Evolutionary conservation across 345 rosid genomes (phyloP).

Genomic region (Brassica rapa): DNA sequence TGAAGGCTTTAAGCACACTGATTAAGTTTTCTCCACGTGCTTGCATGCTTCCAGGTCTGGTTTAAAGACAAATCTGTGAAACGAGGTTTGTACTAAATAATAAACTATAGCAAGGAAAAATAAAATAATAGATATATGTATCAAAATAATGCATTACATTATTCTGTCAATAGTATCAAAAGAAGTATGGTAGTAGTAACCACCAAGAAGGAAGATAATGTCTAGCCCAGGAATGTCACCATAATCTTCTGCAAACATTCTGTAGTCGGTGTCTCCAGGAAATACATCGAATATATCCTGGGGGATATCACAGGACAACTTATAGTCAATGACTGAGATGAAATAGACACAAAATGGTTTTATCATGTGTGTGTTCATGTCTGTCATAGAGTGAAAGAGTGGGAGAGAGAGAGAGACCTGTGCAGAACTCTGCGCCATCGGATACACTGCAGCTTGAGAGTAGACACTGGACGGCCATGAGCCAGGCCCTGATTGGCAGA

Average conservation of each 20-base stretch:
- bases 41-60: conserved; percentile 98
- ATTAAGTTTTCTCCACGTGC: conserved; percentile 94
- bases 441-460: conserved; percentile 80
- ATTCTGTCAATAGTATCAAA: conserved; percentile 91
- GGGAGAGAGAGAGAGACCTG: conserved; percentile 56
- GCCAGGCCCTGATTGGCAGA: conserved; percentile 98
- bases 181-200: conserved; percentile 97
- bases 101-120: conserved; percentile 25
- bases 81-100: conserved; percentile 39
- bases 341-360: conserved; percentile 1
- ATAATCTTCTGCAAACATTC: conserved; percentile 87
- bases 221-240: conserved; percentile 95
- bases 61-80: conserved; percentile 36
- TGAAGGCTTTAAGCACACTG: conserved; percentile 69
- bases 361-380: neutral
- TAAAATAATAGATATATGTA: conserved; percentile 41
- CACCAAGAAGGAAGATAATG: conserved; percentile 92
- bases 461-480: conserved; percentile 91
- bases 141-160: conserved; percentile 88
- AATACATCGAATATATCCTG: conserved; percentile 90
- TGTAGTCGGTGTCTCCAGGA: conserved; percentile 97
- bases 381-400: neutral
- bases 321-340: conserved; percentile 16
- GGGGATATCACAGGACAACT: conserved; percentile 20
- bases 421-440: conserved; percentile 99